Percentiles rank a stretch among this genome's conserved stretches.
Conservation (phyloP, 1,139 yeast genomes). For the Yamadazyma kanchanaburiensis region DNA sequence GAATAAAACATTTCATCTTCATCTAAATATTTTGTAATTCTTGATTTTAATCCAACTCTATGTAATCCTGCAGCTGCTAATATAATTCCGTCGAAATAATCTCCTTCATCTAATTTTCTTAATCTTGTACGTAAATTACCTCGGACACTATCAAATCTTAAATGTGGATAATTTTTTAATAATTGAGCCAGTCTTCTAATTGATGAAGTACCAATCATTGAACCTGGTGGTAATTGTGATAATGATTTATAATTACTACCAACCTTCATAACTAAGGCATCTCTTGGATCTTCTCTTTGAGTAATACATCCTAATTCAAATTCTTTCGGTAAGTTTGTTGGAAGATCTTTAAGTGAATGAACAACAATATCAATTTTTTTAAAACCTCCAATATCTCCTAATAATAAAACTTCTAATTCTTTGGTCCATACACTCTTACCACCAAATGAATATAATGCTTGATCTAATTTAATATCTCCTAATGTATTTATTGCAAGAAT, state of each 20-base stretch:
- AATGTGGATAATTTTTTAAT: conserved; percentile 38
- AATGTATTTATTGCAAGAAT: conserved; percentile 80
- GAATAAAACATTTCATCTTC: conserved; percentile 93
- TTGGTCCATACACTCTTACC: conserved; percentile 97
- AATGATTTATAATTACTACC: conserved; percentile 62
- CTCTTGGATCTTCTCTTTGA: conserved; percentile 86
- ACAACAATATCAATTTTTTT: conserved; percentile 84
- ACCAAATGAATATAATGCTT: conserved; percentile 90
- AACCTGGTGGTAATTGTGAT: conserved; percentile 75
- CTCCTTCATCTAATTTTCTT: conserved; percentile 66
- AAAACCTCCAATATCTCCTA: conserved; percentile 57
- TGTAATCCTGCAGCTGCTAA: conserved; percentile 91
- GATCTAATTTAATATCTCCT: conserved; percentile 83
- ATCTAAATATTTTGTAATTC: conserved; percentile 70
- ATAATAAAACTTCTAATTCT: conserved; percentile 78
- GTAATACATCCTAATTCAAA: conserved; percentile 87
- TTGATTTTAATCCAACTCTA: conserved; percentile 63
- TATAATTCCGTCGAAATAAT: conserved; percentile 70
- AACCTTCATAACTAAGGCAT: conserved; percentile 80
- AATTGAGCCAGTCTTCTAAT: conserved; percentile 82
- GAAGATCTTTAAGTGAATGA: conserved; percentile 94
- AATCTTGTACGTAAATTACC: conserved; percentile 87
- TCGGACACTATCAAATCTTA: conserved; percentile 67
- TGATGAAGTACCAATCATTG: conserved; percentile 92
- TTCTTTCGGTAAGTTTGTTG: conserved; percentile 85